These are phyloP conservation scores for Gnetum montanum DNA, from an alignment of 75 land plant species.

Conservation along the genomic window DNA sequence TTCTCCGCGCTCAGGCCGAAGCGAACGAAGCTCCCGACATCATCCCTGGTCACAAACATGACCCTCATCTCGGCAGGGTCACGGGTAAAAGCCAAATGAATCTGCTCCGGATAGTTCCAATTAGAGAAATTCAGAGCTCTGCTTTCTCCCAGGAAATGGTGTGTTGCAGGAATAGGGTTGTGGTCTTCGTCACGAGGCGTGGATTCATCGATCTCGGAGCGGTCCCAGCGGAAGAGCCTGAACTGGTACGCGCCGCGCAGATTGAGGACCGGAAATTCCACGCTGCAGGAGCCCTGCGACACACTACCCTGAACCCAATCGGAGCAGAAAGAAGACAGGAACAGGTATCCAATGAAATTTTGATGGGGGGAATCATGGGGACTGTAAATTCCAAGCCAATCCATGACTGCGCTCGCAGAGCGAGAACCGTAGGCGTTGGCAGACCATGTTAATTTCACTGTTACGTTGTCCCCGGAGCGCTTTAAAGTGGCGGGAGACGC, in stretches of 20 bases:
- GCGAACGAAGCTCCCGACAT: constrained; percentile 31
- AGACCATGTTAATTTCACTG: constrained; percentile 8
- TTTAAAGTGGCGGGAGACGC: constrained; percentile 20
- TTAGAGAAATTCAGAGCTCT: constrained; percentile 29
- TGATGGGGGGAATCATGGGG: constrained; percentile 50
- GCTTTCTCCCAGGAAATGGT: constrained; percentile 41
- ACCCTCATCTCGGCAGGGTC: constrained; percentile 63
- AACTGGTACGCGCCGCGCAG: constrained; percentile 68
- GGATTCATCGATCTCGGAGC: constrained; percentile 16
- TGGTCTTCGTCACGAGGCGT: constrained; percentile 48
- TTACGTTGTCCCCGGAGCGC: constrained; percentile 45
- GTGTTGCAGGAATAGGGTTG: constrained; percentile 66
- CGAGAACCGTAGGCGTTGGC: constrained; percentile 43
- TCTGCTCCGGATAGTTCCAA: constrained; percentile 56
- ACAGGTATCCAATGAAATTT: constrained; percentile 72
- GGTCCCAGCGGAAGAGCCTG: constrained; percentile 63
- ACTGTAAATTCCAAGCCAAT: constrained; percentile 91
- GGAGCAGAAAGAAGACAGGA: constrained; percentile 35
- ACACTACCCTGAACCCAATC: constrained; percentile 21
- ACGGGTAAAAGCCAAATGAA: constrained; percentile 62
- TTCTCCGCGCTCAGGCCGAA: constrained; percentile 26
- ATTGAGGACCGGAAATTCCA: constrained; percentile 48
- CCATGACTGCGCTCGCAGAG: constrained; percentile 23
- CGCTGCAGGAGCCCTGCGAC: constrained; percentile 41
- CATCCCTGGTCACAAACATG: constrained; percentile 57